Conservation (phyloP, 1,139 yeast species). For the Pichia sp. region DNA sequence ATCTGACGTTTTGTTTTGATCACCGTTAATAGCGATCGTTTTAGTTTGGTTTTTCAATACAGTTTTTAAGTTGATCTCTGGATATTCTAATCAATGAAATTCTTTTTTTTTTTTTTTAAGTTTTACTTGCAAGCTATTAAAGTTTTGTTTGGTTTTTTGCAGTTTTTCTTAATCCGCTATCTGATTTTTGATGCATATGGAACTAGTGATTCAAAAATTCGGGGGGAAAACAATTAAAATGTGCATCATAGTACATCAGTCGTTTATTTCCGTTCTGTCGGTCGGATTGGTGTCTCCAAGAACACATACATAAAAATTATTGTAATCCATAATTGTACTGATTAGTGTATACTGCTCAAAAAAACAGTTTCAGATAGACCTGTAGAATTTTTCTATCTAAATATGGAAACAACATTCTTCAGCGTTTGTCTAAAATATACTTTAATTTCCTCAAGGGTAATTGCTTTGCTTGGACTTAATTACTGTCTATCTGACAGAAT, state of each 20-base stretch:
- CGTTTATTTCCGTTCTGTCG: conserved; percentile 17
- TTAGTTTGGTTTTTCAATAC: conserved; percentile 1
- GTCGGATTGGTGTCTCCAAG: conserved; percentile 31
- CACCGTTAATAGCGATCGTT: conserved; percentile 16
- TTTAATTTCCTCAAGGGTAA: too few relatives aligned
- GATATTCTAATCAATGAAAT: background rate
- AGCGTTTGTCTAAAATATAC: too few relatives aligned
- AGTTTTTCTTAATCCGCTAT: background rate
- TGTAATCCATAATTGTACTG: background rate
- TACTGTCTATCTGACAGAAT: too few relatives aligned
- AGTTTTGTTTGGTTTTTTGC: background rate
- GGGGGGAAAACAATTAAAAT: conserved; percentile 16
- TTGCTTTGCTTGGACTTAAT: too few relatives aligned
- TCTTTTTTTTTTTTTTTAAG: background rate
- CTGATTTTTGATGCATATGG: background rate
- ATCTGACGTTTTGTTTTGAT: conserved; percentile 16
- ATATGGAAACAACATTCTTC: too few relatives aligned
- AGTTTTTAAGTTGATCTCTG: background rate
- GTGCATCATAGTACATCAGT: conserved; percentile 32
- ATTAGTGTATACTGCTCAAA: too few relatives aligned
- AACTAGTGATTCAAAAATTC: conserved; percentile 2
- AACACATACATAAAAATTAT: conserved; percentile 25
- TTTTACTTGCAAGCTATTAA: background rate
- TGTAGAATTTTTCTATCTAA: too few relatives aligned
- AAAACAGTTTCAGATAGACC: too few relatives aligned